A percentile compares a stretch with the other conserved stretches of the same genome.
These are phyloP conservation scores for Penicillium robsamsonii DNA, from an alignment of 495 filamentous ascomycete species.

Conservation along the genomic window DNA sequence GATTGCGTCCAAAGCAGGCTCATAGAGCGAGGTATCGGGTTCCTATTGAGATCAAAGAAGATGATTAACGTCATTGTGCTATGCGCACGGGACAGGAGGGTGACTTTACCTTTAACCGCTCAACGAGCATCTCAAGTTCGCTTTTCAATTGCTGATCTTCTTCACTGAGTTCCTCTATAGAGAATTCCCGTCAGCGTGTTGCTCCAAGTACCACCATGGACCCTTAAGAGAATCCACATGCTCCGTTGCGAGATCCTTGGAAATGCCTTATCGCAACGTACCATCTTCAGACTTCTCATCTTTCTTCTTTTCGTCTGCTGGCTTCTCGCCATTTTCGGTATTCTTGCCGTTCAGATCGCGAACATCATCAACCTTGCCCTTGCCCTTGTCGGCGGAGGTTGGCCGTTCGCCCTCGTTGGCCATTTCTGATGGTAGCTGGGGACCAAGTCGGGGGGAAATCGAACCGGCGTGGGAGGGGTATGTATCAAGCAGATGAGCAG, in stretches of 20 bases:
- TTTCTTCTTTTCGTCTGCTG: conserved; percentile 71
- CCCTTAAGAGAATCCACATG: conserved; percentile 10
- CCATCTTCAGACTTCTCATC: conserved; percentile 62
- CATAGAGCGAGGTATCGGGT: conserved; percentile 82
- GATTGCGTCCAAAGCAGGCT: conserved; percentile 88
- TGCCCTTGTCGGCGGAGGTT: conserved; percentile 87
- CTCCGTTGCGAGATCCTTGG: conserved; percentile 9
- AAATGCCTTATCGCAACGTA: conserved; percentile 27
- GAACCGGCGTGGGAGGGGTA: conserved; percentile 6
- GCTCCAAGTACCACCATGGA: not conserved
- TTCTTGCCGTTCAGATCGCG: conserved; percentile 61
- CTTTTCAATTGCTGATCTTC: conserved; percentile 97
- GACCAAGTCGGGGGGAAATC: conserved; percentile 26
- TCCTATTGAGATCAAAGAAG: conserved; percentile 56
- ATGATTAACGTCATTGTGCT: conserved; percentile 28
- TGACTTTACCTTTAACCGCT: conserved; percentile 77
- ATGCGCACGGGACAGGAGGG: conserved; percentile 1
- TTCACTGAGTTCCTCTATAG: conserved; percentile 84
- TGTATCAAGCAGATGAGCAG: conserved; percentile 1
- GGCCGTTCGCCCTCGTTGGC: conserved; percentile 86
- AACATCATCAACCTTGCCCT: conserved; percentile 77
- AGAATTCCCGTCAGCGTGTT: conserved; percentile 11
- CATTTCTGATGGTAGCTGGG: conserved; percentile 59
- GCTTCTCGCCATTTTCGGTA: conserved; percentile 65
- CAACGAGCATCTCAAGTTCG: conserved; percentile 97